A percentile compares a stretch with the other conserved stretches of the same genome.
Evolutionary conservation across 2,329 filamentous ascomycete species (phyloP).

Genomic region (Cadophora sp.): DNA sequence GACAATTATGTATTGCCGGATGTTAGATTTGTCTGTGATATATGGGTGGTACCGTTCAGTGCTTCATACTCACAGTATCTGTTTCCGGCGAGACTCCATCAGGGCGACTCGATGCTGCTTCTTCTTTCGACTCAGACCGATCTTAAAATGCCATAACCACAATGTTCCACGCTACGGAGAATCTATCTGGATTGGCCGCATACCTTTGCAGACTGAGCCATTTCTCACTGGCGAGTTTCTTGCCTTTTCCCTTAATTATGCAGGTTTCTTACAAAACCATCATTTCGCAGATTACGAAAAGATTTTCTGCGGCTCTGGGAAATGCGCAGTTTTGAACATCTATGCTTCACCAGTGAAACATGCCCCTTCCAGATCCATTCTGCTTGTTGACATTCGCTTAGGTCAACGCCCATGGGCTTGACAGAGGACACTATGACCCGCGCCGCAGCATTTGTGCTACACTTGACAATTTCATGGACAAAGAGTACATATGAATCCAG

Average conservation of each 20-base stretch:
- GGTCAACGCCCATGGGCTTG: neutral
- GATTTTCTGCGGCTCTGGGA: no score
- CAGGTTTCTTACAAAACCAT: neutral
- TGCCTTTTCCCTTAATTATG: neutral
- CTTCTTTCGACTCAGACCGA: neutral
- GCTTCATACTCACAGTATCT: neutral
- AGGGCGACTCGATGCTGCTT: neutral
- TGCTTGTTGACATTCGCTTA: conserved; percentile 15
- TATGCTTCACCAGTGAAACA: neutral
- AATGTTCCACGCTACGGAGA: no score
- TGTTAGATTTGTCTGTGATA: neutral
- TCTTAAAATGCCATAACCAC: no score
- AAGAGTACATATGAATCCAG: neutral
- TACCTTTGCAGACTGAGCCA: no score
- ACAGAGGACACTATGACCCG: neutral
- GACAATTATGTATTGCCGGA: neutral
- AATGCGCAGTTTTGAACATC: no score
- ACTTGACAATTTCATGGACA: neutral
- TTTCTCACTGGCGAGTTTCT: neutral
- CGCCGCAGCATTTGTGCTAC: neutral
- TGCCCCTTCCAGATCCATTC: neutral
- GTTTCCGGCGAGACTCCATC: neutral
- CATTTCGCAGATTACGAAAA: neutral
- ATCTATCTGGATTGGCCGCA: no score
- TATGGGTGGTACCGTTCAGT: neutral